Conservation (phyloP, 345 rosid genomes). For the Laguncularia racemosa region DNA sequence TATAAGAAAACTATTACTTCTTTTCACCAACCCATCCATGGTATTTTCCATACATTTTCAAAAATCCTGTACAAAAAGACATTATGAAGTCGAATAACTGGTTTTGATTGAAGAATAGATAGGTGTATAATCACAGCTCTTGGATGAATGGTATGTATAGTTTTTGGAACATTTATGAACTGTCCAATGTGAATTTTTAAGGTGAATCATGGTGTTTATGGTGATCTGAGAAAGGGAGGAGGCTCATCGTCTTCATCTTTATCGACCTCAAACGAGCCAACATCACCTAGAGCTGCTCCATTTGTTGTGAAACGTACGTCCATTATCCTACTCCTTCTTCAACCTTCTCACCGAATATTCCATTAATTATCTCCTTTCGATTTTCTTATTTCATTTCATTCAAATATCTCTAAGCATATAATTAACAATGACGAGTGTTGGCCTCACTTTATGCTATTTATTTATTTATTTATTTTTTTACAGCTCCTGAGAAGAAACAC, state of each 20-base stretch:
- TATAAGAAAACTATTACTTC: too few species aligned
- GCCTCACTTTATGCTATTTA: too few species aligned
- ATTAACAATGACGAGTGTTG: too few species aligned
- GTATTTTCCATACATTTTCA: too few species aligned
- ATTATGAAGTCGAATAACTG: too few species aligned
- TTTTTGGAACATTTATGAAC: not conserved
- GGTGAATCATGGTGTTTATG: slow-evolving; percentile 56
- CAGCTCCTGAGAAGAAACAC: slow-evolving; percentile 99
- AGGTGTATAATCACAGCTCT: too few species aligned
- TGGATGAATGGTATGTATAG: not conserved
- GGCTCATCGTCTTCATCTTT: slow-evolving; percentile 67
- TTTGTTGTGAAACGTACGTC: slow-evolving; percentile 83
- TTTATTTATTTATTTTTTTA: too few species aligned
- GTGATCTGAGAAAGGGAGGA: slow-evolving; percentile 54
- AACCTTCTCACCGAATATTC: not conserved
- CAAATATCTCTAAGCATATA: not conserved
- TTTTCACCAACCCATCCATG: too few species aligned
- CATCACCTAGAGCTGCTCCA: slow-evolving; percentile 61
- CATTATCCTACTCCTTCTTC: too few species aligned
- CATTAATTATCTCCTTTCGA: not conserved
- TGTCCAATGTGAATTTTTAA: slow-evolving; percentile 3
- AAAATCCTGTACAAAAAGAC: too few species aligned
- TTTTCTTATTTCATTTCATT: not conserved
- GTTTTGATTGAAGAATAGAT: too few species aligned
- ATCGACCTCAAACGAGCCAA: slow-evolving; percentile 63